These are phyloP conservation scores for Juglanconis sp. DNA, from an alignment of 2,329 filamentous ascomycete species.

Conservation along the genomic window DNA sequence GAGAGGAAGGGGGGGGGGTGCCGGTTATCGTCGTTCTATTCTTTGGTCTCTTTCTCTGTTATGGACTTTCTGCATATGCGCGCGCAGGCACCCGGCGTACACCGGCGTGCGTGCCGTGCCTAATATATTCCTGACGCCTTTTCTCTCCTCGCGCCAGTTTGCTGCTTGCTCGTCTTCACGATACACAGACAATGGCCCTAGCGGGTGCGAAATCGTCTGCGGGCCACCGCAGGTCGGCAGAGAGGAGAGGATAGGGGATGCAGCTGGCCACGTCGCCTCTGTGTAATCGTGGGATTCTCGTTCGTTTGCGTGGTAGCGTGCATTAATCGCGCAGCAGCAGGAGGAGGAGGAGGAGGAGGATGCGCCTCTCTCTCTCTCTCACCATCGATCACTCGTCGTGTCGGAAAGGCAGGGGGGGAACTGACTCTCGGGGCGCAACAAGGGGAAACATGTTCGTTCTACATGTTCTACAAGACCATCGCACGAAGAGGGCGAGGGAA, in stretches of 20 bases:
- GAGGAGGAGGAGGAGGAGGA: neutral
- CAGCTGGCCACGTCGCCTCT: slow-evolving; percentile 12
- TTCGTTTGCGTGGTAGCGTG: neutral
- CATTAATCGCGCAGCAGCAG: neutral
- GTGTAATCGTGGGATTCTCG: slow-evolving; percentile 14
- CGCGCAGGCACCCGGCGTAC: neutral
- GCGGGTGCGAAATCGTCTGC: slow-evolving; percentile 2
- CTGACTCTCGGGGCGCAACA: no score
- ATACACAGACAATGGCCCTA: neutral
- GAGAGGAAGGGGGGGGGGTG: no score
- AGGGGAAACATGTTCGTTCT: neutral
- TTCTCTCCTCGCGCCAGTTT: neutral
- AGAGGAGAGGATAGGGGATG: neutral
- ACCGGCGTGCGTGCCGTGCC: neutral
- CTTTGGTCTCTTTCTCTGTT: slow-evolving; percentile 1
- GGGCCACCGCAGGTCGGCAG: slow-evolving; percentile 12
- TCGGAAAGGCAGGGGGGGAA: no score
- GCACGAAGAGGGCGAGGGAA: neutral
- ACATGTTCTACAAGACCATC: neutral
- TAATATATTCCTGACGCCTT: neutral
- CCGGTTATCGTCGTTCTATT: neutral
- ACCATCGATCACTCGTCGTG: no score
- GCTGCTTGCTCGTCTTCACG: neutral
- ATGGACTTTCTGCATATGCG: slow-evolving; percentile 2
- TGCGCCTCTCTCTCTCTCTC: neutral